Conservation (phyloP, 352 stramenopile species). For the Pythium brachiatum region DNA sequence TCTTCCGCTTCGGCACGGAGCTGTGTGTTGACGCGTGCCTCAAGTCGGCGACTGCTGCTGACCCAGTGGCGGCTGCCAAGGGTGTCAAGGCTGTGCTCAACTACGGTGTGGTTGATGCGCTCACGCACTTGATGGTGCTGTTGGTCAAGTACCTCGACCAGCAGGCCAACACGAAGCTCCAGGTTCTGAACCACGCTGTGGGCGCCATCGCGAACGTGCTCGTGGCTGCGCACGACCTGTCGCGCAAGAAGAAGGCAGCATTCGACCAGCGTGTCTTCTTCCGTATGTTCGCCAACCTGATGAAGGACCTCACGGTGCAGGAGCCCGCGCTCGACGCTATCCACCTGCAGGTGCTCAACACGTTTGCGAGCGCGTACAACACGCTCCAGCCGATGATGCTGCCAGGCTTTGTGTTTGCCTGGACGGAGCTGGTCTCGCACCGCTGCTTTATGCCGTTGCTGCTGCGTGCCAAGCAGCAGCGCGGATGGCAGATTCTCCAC, state of each 20-base stretch:
- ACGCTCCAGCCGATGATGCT: slow-evolving; percentile 94
- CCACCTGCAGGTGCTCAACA: slow-evolving; percentile 93
- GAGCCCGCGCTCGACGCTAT: slow-evolving; percentile 93
- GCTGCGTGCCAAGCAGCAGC: slow-evolving; percentile 91
- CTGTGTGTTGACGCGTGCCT: slow-evolving; percentile 96
- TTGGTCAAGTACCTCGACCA: slow-evolving; percentile 94
- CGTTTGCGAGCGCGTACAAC: slow-evolving; percentile 97
- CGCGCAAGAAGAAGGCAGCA: slow-evolving; percentile 74
- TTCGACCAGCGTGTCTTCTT: slow-evolving; percentile 99
- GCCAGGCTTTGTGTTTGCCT: slow-evolving; percentile 98
- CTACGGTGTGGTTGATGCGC: slow-evolving; percentile 96
- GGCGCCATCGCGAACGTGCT: slow-evolving; percentile 93
- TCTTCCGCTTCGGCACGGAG: slow-evolving; percentile 96
- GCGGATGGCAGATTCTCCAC: slow-evolving; percentile 97
- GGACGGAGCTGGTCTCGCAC: slow-evolving; percentile 98
- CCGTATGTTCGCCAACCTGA: slow-evolving; percentile 96
- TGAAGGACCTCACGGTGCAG: slow-evolving; percentile 96
- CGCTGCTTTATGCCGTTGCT: slow-evolving; percentile 98
- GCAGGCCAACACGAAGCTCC: slow-evolving; percentile 68
- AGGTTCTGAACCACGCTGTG: slow-evolving; percentile 95
- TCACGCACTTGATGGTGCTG: slow-evolving; percentile 96
- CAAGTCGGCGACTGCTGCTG: slow-evolving; percentile 73
- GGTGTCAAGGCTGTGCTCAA: slow-evolving; percentile 55
- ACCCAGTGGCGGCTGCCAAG: slow-evolving; percentile 32
- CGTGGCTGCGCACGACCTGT: slow-evolving; percentile 82